Evolutionary conservation across 495 filamentous ascomycete species (phyloP), one percentile per base, ranked within the genome.

Genomic region (Thermothielavioides terrestris): DNA sequence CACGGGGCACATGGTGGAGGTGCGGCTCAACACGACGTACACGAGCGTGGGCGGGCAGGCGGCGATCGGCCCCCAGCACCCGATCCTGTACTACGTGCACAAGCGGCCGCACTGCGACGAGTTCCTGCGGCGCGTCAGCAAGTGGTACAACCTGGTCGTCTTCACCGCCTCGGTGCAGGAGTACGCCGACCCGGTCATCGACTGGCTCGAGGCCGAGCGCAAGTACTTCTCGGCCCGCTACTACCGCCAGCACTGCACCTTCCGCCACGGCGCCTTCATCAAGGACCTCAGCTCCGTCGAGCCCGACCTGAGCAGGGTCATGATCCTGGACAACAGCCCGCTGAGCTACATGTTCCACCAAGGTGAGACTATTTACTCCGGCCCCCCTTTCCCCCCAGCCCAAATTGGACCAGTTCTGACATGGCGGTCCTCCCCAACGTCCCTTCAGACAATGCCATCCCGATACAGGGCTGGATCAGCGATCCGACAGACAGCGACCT

Each of bases 331-430:
- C 69, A 98, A 98, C 61, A 95, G 89, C 63, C 94, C 92, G 12
- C 81, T 94, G 74, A 95, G 90, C 69, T 98, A 98, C 67, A 88
- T 94, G 72, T 98, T 98, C 72, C 92, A 98, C 64, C 88, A 94
- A 81, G 94, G 92, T 95, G 65, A 37, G 73, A 55, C 40, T 11
- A 32, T 25, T 18, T 20, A 23, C 12, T 35, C 9, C 9, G 4
- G 8, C 21, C 17, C 23, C 20, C 20, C 25, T 32, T 22, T 46
- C 43, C n/a, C 22, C 17, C 40, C 57, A 45, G 64, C 52, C 46
- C 1, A 37, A 7, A 3, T 8, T 9, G 18, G 15, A 10, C 18
- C 42, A 20, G 35, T 11, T 27, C 36, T n/a, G n/a, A n/a, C n/a
- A n/a, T n/a, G n/a, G n/a, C n/a, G n/a, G n/a, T n/a, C n/a, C n/a